Evolutionary conservation across 306 rosid genomes (phyloP), one percentile per base, ranked within the genome.

Genomic region (Betula pendula): DNA sequence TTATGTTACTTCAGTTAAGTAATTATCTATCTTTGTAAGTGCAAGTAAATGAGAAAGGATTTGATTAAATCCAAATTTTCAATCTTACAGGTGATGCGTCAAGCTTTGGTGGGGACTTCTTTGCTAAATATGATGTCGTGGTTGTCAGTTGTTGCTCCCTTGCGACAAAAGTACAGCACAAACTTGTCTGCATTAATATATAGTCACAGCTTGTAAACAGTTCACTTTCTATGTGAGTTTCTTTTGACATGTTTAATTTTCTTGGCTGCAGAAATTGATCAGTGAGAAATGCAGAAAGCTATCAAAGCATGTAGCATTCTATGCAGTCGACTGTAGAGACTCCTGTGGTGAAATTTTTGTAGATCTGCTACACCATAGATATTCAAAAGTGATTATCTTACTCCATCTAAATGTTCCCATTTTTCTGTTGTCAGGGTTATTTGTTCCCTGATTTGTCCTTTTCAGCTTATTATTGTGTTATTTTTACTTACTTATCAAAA

Each of bases 301-400:
- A 69, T 76, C 90, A 7, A 95, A 91, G 85, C 91, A 83, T 8
- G 78, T 92, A 78, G 90, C 97, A 53, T 95, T 95, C 85, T 92
- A 90, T 85, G 73, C 97, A 17, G 97, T 92, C 79, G 97, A 92
- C 62, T 92, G 96, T 73, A 88, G 93, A 86, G 97, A 95, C 77
- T 92, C 98, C 33, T 95, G 91, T 84, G 97, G 98, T 62, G 97
- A 95, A 92, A 87, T 95, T 77, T 95, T 95, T 88, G 97, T 92
- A 77, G 97, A 95, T 75, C 88, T 95, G 75, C 95, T 85, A 80
- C 86, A 89, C 72, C 90, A 95, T 82, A 86, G 77, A 69, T 92
- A 90, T 79, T 87, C 95, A 3, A 92, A 90, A 96, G 99, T 92
- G 68, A 63, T 72, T 16, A 33, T 55, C 73, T 9, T 49, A 43